Evolutionary conservation across 208 protist species (phyloP), one percentile per base, ranked within the genome.

Genomic region (Endotrypanum monterogeii): DNA sequence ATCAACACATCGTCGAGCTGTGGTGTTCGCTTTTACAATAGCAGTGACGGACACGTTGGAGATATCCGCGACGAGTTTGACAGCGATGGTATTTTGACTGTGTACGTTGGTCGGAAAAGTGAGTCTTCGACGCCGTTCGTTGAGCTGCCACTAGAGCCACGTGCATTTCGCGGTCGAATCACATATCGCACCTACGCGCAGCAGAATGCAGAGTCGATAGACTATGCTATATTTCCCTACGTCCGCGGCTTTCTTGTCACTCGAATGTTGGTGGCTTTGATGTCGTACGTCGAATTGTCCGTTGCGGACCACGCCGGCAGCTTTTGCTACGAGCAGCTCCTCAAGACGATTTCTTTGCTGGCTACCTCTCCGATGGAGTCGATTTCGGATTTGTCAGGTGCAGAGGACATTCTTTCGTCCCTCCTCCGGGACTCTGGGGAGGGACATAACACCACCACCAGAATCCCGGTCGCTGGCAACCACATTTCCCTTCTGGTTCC

Each of bases 11-110:
- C 91, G 14, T 93, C 88, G 37, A 94, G 87, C 73, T 95, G 90
- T 56, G 91, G 91, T 8, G 88, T 98, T 37, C 85, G 90, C 23
- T 97, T 96, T 80, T 97, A 91, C 81, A 95, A 94, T 83, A 92
- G 83, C 80, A 94, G 82, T 66, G 90, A 95, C 74, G 90, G 94
- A 18, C 83, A 87, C 71, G 78, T 92, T 16, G 88, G 89, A 12
- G 81, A 89, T 69, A 89, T 96, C 51, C 87, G 90, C 14, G 90
- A 94, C 44, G 89, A 92, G 76, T 95, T 94, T 50, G 91, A 96
- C 67, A 90, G 81, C 72, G 94, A 98, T 67, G 94, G 91, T 44
- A 74, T 95, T 11, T 57, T 98, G 28, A 92, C 76, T 50, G 76
- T 98, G 48, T 94, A 81, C 81, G 91, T 98, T 14, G 94, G 94